Conservation (phyloP, 169 alveolate genomes). For the Ichthyophthirius multifiliis region DNA sequence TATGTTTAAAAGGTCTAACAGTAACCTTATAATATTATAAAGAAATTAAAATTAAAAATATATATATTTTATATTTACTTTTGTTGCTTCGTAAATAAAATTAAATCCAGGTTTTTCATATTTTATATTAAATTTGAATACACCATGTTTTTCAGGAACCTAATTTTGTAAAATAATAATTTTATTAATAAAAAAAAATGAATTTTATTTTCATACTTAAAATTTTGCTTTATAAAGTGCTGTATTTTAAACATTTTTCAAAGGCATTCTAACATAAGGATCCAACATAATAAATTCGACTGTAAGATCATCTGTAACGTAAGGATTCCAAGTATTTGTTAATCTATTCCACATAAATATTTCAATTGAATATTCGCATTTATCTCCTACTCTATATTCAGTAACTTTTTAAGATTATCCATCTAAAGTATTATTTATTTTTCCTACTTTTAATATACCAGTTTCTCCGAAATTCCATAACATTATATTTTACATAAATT, state of each 20-base stretch:
- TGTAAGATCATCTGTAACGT: slow-evolving; percentile 17
- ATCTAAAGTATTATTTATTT: slow-evolving; percentile 22
- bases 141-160: slow-evolving; percentile 45
- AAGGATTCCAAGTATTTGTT: slow-evolving; percentile 24
- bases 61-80: not conserved
- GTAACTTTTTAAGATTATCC: slow-evolving; percentile 14
- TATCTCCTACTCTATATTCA: slow-evolving; percentile 34
- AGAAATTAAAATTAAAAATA: not conserved
- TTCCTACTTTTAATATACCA: slow-evolving; percentile 33
- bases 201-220: slow-evolving; percentile 6
- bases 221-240: slow-evolving; percentile 16
- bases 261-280: slow-evolving; percentile 33
- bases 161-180: not conserved
- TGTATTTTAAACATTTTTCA: slow-evolving; percentile 6
- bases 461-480: slow-evolving; percentile 28
- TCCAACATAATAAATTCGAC: slow-evolving; percentile 44
- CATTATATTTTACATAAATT: not conserved
- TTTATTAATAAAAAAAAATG: not conserved
- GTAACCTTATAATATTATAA: not conserved
- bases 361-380: slow-evolving; percentile 30
- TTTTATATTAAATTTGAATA: slow-evolving; percentile 27
- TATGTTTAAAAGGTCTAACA: slow-evolving; percentile 46
- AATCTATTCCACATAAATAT: slow-evolving; percentile 11
- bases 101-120: slow-evolving; percentile 39
- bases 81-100: slow-evolving; percentile 22